Conservation (phyloP, 352 stramenopile genomes). For the Phytophthora fragariaefolia region DNA sequence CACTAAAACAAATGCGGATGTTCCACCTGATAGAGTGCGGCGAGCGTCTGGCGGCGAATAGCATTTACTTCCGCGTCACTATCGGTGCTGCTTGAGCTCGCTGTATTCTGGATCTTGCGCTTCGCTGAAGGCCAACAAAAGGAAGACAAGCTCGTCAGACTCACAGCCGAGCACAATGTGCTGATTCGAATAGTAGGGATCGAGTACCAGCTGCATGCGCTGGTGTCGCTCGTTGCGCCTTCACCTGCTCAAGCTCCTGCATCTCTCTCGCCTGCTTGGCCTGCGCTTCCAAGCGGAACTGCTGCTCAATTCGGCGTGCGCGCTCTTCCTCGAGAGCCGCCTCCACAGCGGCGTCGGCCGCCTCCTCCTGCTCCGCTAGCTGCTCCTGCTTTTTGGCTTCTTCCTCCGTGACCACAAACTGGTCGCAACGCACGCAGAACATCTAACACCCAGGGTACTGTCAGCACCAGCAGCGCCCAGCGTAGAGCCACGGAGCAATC, state of each 20-base stretch:
- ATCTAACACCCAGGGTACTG: constrained; percentile 50
- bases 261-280: constrained; percentile 59
- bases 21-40: constrained; percentile 76
- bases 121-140: constrained; percentile 33
- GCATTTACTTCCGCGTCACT: constrained; percentile 54
- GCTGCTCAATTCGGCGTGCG: constrained; percentile 59
- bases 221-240: constrained; percentile 5
- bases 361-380: constrained; percentile 38
- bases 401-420: constrained; percentile 80
- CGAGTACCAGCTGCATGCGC: constrained; percentile 36
- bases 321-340: constrained; percentile 46
- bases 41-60: constrained; percentile 64
- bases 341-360: constrained; percentile 42
- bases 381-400: constrained; percentile 61
- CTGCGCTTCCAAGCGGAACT: constrained; percentile 75
- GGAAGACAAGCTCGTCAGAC: not conserved
- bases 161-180: not conserved
- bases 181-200: not conserved
- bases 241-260: constrained; percentile 45
- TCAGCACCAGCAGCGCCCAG: not conserved
- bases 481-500: too few species aligned
- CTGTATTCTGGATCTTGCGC: constrained; percentile 53
- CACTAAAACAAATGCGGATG: constrained; percentile 54
- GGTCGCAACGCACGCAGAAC: constrained; percentile 80
- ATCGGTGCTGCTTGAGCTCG: constrained; percentile 10